A percentile compares a stretch with the other conserved stretches of the same genome.
Evolutionary conservation across 2,329 filamentous ascomycete species (phyloP).

Genomic region (Colletotrichum gloeosporioides): DNA sequence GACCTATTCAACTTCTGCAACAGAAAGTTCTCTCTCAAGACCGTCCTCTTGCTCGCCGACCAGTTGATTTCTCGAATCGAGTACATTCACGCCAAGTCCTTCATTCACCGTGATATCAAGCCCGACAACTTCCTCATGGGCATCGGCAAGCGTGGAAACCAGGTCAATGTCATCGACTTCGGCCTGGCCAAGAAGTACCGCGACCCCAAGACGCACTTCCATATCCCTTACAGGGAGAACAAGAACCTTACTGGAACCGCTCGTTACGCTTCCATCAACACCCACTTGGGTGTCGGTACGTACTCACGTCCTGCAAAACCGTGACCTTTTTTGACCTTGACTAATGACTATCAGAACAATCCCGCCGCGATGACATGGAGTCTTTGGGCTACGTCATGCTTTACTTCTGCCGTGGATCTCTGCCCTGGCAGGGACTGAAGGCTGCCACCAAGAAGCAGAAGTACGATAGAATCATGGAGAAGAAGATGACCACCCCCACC

Average conservation of each 20-base stretch:
- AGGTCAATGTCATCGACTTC: slow-evolving; percentile 99
- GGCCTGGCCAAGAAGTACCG: slow-evolving; percentile 99
- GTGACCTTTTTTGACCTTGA: neutral
- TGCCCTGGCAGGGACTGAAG: slow-evolving; percentile 98
- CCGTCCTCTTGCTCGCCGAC: slow-evolving; percentile 92
- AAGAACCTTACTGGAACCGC: slow-evolving; percentile 99
- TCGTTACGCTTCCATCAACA: slow-evolving; percentile 99
- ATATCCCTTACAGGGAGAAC: slow-evolving; percentile 99
- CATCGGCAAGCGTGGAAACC: slow-evolving; percentile 98
- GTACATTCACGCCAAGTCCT: slow-evolving; percentile 99
- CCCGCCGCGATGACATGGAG: slow-evolving; percentile 99
- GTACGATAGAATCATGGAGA: slow-evolving; percentile 99
- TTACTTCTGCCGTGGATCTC: slow-evolving; percentile 98
- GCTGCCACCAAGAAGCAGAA: slow-evolving; percentile 99
- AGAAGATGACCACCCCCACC: slow-evolving; percentile 99
- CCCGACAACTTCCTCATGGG: slow-evolving; percentile 99
- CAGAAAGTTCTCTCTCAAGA: slow-evolving; percentile 99
- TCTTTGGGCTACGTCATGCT: slow-evolving; percentile 99
- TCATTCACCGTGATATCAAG: slow-evolving; percentile 99
- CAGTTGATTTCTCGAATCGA: slow-evolving; percentile 99
- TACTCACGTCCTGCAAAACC: slow-evolving; percentile 24
- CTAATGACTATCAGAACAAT: slow-evolving; percentile 75
- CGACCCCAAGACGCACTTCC: slow-evolving; percentile 99
- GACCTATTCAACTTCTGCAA: slow-evolving; percentile 99
- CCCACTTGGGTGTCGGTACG: slow-evolving; percentile 90